A percentile compares a stretch with the other conserved stretches of the same genome.
Conservation (phyloP, 148 eudicot species). For the Agrostemma githago region DNA sequence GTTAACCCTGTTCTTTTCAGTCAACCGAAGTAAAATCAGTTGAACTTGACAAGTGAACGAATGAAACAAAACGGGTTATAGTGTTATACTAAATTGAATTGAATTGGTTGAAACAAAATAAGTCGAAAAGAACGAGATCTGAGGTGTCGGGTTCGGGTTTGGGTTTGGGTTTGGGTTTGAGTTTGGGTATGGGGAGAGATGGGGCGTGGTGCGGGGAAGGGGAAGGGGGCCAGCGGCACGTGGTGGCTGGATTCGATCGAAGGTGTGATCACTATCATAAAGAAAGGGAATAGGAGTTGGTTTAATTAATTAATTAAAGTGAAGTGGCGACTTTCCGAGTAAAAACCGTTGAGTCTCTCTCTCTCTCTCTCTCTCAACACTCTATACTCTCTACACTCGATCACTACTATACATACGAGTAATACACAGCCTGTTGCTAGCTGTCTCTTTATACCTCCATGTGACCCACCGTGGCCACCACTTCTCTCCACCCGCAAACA, state of each 20-base stretch:
- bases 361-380: too few species aligned
- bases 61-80: too few species aligned
- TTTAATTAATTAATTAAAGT: background rate
- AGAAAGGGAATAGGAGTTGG: background rate
- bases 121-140: too few species aligned
- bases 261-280: background rate
- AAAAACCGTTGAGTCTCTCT: conserved; percentile 23
- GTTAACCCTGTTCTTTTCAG: too few species aligned
- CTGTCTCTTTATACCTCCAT: conserved; percentile 59
- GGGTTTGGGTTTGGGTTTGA: too few species aligned
- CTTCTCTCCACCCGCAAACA: background rate
- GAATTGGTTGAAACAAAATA: too few species aligned
- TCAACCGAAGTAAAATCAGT: too few species aligned
- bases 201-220: background rate
- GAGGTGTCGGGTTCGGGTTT: too few species aligned
- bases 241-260: conserved; percentile 5
- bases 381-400: background rate
- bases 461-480: conserved; percentile 42
- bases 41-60: too few species aligned
- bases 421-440: conserved; percentile 75
- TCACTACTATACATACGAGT: too few species aligned
- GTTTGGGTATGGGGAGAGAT: too few species aligned
- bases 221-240: conserved; percentile 3
- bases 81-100: too few species aligned
- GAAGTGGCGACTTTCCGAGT: conserved; percentile 10